Evolutionary conservation across 768 basidiomycete species (phyloP).

Genomic region (Leccinum aurantiacum): DNA sequence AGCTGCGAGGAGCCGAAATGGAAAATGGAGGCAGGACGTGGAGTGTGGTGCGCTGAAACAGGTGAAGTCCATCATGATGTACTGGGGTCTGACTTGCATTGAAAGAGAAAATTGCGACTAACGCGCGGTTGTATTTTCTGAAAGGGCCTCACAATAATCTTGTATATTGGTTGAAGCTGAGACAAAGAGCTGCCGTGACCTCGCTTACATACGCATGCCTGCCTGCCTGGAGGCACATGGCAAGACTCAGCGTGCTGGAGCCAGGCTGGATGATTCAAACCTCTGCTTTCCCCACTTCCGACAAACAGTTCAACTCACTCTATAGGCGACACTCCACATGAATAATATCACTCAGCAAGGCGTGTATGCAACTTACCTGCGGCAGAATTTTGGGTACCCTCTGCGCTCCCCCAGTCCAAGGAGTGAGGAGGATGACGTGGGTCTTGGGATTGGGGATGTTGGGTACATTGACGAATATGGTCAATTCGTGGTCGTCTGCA

Average conservation of each 20-base stretch:
- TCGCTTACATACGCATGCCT: too few relatives aligned
- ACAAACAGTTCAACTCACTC: neutral
- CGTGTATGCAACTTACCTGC: constrained; percentile 12
- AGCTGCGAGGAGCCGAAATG: too few relatives aligned
- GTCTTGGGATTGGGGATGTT: constrained; percentile 37
- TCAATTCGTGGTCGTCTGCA: constrained; percentile 33
- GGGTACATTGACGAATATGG: constrained; percentile 30
- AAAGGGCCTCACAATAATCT: neutral
- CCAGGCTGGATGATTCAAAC: too few relatives aligned
- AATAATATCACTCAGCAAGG: neutral
- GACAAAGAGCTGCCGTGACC: neutral
- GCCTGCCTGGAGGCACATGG: too few relatives aligned
- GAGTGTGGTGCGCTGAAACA: too few relatives aligned
- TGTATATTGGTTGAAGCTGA: neutral
- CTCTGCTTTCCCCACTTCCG: neutral
- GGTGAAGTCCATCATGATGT: too few relatives aligned
- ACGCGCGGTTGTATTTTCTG: neutral
- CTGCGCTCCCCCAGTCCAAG: constrained; percentile 31
- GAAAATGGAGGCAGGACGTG: too few relatives aligned
- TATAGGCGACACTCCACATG: neutral
- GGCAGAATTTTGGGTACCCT: constrained; percentile 27
- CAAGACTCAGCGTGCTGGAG: too few relatives aligned
- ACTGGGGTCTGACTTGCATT: too few relatives aligned
- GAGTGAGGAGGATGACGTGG: constrained; percentile 11
- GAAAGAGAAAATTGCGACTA: too few relatives aligned